A percentile compares a stretch with the other conserved stretches of the same genome.
Evolutionary conservation across 2,329 filamentous ascomycete genomes (phyloP).

Genomic region (Fusarium siculi): DNA sequence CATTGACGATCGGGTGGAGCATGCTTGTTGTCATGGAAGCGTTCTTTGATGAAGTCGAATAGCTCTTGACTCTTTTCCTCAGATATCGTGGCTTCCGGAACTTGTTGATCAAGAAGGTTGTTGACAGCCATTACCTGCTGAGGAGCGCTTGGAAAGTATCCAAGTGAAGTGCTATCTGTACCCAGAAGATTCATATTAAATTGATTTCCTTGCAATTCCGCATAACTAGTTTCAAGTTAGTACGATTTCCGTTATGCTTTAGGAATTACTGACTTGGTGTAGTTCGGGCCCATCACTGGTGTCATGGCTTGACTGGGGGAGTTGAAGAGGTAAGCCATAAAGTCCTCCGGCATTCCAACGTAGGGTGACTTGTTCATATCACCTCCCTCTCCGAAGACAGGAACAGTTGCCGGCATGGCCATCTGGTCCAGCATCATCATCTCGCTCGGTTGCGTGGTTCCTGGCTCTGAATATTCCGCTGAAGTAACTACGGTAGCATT

Average conservation of each 20-base stretch:
- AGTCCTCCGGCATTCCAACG: constrained; percentile 84
- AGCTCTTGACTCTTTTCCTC: constrained; percentile 88
- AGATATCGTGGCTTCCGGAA: constrained; percentile 82
- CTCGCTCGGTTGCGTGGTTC: constrained; percentile 59
- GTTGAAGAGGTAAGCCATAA: constrained; percentile 86
- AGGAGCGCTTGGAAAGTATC: constrained; percentile 68
- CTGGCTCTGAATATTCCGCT: constrained; percentile 59
- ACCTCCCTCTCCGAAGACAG: constrained; percentile 86
- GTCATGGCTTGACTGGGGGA: constrained; percentile 49
- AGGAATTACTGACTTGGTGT: constrained; percentile 57
- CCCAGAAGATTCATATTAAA: constrained; percentile 59
- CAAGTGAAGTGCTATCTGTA: constrained; percentile 58
- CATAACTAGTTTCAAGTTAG: constrained; percentile 58
- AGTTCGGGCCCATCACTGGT: constrained; percentile 57
- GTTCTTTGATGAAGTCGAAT: constrained; percentile 80
- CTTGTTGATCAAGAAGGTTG: constrained; percentile 82
- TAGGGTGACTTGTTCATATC: constrained; percentile 86
- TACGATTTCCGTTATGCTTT: not conserved
- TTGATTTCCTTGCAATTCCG: constrained; percentile 58
- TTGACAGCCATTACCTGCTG: constrained; percentile 92
- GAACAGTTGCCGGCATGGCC: constrained; percentile 75
- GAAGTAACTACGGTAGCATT: constrained; percentile 46
- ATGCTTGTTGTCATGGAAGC: constrained; percentile 84
- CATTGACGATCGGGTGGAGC: constrained; percentile 79
- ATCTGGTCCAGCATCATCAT: constrained; percentile 72